Evolutionary conservation across 2,329 filamentous ascomycete species (phyloP).

Genomic region (Aspergillus amoenus): DNA sequence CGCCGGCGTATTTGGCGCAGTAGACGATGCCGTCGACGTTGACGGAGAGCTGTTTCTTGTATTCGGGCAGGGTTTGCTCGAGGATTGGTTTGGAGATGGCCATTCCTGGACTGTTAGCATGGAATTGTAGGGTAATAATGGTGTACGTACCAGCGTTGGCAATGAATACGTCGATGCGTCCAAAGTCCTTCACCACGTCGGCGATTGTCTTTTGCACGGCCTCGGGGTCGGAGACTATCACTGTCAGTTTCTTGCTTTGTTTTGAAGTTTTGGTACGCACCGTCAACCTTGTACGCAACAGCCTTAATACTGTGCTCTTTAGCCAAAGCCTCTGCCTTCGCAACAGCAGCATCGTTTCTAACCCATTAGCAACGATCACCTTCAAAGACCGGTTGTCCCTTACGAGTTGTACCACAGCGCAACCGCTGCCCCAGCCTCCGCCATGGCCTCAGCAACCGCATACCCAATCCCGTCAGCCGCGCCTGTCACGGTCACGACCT

Average conservation of each 20-base stretch:
- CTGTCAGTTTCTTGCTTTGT: background rate
- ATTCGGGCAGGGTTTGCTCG: conserved; percentile 55
- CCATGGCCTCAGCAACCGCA: conserved; percentile 48
- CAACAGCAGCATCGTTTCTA: conserved; percentile 37
- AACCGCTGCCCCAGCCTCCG: conserved; percentile 47
- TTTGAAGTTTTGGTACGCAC: background rate
- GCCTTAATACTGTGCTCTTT: conserved; percentile 38
- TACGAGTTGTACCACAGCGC: conserved; percentile 44
- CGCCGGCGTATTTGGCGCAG: conserved; percentile 46
- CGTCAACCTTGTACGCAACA: conserved; percentile 46
- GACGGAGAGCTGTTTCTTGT: conserved; percentile 53
- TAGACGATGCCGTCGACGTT: conserved; percentile 54
- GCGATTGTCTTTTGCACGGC: conserved; percentile 35
- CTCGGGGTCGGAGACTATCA: conserved; percentile 38
- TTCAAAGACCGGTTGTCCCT: conserved; percentile 1
- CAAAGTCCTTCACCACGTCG: conserved; percentile 42
- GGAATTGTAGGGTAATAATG: too few species aligned
- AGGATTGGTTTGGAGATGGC: conserved; percentile 56
- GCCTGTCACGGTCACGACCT: conserved; percentile 44
- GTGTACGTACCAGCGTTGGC: conserved; percentile 41
- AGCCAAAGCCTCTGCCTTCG: conserved; percentile 36
- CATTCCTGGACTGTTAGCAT: conserved; percentile 35
- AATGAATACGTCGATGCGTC: conserved; percentile 45
- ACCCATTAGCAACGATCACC: background rate
- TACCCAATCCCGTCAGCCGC: conserved; percentile 49